These are phyloP conservation scores for Psidium guajava DNA, from an alignment of 345 rosid genomes.

Conservation along the genomic window DNA sequence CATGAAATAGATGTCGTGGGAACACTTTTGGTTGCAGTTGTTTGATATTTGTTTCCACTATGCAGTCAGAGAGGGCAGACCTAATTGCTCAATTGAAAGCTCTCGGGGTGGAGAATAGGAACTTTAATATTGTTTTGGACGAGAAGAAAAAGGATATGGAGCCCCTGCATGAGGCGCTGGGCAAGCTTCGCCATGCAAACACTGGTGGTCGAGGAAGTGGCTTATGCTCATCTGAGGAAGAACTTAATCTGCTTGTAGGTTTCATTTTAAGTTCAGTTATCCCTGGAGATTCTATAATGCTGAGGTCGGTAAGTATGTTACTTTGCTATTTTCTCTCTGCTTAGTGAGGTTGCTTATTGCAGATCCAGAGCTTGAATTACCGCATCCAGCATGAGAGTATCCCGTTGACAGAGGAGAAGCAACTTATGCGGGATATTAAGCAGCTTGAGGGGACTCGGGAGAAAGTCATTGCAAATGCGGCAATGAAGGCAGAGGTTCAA, in stretches of 20 bases:
- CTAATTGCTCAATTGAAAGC: constrained; percentile 27
- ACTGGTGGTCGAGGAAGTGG: constrained; percentile 24
- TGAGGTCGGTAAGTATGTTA: not conserved
- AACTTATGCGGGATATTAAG: constrained; percentile 72
- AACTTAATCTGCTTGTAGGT: constrained; percentile 65
- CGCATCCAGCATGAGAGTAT: constrained; percentile 88
- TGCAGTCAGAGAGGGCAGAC: constrained; percentile 37
- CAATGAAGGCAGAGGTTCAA: constrained; percentile 76
- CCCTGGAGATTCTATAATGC: not conserved
- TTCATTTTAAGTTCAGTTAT: not conserved
- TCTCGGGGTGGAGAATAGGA: constrained; percentile 18
- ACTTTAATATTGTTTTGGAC: constrained; percentile 26
- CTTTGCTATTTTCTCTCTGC: not conserved
- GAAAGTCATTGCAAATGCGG: constrained; percentile 70
- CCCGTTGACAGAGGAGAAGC: constrained; percentile 77
- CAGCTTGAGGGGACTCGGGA: constrained; percentile 86
- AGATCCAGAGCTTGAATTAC: constrained; percentile 70
- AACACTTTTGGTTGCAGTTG: not conserved
- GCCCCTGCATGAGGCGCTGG: constrained; percentile 82
- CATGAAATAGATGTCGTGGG: not conserved
- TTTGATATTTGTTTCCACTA: not conserved
- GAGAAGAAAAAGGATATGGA: constrained; percentile 73
- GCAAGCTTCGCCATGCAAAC: constrained; percentile 49
- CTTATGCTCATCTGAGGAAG: constrained; percentile 82
- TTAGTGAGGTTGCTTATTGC: constrained; percentile 9